Conservation (phyloP, 495 filamentous ascomycete genomes). For the Baudoinia panamericana region DNA sequence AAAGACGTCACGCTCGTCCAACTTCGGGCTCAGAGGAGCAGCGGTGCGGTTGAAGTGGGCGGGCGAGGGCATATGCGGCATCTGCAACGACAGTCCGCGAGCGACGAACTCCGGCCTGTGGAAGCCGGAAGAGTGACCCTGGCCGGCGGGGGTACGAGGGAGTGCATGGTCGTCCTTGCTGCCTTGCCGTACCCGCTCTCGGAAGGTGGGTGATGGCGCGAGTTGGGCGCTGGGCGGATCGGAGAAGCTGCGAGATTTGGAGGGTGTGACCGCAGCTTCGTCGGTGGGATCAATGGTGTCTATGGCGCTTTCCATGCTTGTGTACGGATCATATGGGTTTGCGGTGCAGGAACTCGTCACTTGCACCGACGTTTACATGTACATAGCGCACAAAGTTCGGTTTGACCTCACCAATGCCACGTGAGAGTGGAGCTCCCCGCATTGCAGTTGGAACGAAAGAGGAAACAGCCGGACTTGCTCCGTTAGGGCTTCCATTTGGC, state of each 20-base stretch:
- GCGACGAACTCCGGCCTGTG: conserved; percentile 45
- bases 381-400: too few relatives aligned
- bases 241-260: conserved; percentile 32
- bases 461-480: too few relatives aligned
- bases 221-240: conserved; percentile 25
- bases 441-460: too few relatives aligned
- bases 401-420: too few relatives aligned
- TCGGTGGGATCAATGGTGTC: too few relatives aligned
- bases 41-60: conserved; percentile 7
- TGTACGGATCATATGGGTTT: too few relatives aligned
- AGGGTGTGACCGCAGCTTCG: conserved; percentile 7
- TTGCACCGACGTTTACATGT: too few relatives aligned
- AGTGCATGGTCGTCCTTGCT: conserved; percentile 76
- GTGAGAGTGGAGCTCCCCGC: too few relatives aligned
- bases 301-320: too few relatives aligned
- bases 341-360: too few relatives aligned
- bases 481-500: too few relatives aligned
- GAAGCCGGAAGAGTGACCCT: conserved; percentile 37
- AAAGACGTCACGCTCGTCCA: conserved; percentile 71
- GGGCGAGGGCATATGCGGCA: conserved; percentile 39
- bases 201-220: conserved; percentile 54
- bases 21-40: conserved; percentile 69
- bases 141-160: conserved; percentile 35
- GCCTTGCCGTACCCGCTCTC: conserved; percentile 37
- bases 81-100: conserved; percentile 58